A percentile compares a stretch with the other conserved stretches of the same genome.
phyloP scores from a whole-genome alignment of 2,329 filamentous ascomycete genomes.

The Ophiocordyceps camponoti-leonardi region DNA sequence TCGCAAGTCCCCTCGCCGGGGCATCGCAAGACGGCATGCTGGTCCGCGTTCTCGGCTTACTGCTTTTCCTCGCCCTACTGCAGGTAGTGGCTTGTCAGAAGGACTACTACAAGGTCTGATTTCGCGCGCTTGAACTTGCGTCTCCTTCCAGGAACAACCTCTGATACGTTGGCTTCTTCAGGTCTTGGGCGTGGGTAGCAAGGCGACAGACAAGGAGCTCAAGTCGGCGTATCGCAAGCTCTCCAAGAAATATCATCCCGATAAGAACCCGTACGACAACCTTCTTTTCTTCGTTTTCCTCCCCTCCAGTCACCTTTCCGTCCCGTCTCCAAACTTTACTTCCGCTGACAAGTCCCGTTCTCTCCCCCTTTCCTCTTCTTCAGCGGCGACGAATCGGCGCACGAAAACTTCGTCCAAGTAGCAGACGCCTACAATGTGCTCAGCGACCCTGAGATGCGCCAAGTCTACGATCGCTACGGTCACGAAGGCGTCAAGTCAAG shows the following conservation, averaged over 20 bases:
- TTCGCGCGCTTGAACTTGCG: neutral
- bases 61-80: constrained; percentile 33
- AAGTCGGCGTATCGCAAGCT: constrained; percentile 85
- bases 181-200: constrained; percentile 63
- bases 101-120: constrained; percentile 61
- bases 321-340: too few species aligned
- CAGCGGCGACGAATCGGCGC: constrained; percentile 61
- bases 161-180: constrained; percentile 15
- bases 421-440: constrained; percentile 93
- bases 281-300: neutral
- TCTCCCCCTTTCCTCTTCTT: neutral
- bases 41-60: constrained; percentile 29
- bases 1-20: constrained; percentile 2
- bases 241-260: constrained; percentile 91
- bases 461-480: constrained; percentile 87
- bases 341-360: neutral
- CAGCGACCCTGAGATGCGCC: constrained; percentile 59
- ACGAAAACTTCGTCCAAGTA: constrained; percentile 84
- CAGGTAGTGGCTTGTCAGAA: constrained; percentile 42
- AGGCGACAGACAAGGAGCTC: constrained; percentile 71
- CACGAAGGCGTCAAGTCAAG: constrained; percentile 81
- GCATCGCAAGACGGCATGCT: constrained; percentile 25
- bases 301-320: neutral
- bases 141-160: neutral
- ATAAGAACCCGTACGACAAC: constrained; percentile 78